Conservation (phyloP, 768 basidiomycete species). For the Tricholomella constricta region DNA sequence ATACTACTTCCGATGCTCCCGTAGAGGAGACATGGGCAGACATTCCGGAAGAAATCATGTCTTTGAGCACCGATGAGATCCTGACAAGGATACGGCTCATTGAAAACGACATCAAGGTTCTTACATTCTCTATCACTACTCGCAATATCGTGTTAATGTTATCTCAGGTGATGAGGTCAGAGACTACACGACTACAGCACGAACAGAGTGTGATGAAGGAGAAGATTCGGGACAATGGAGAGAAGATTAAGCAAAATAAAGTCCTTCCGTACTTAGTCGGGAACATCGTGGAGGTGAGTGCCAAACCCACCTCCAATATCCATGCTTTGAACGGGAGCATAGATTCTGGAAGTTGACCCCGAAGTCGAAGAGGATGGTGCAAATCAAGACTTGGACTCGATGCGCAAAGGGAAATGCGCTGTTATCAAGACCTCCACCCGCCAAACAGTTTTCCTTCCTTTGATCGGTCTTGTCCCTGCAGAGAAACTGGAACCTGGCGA, state of each 20-base stretch:
- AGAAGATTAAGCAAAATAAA: conserved; percentile 99
- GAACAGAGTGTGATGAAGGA: conserved; percentile 97
- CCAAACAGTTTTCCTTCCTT: conserved; percentile 97
- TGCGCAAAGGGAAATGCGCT: conserved; percentile 96
- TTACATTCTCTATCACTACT: conserved; percentile 8
- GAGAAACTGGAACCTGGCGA: conserved; percentile 89
- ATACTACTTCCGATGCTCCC: conserved; percentile 69
- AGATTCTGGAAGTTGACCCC: conserved; percentile 95
- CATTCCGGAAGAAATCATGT: conserved; percentile 85
- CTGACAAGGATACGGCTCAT: conserved; percentile 87
- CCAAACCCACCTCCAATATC: background rate
- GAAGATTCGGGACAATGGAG: conserved; percentile 96
- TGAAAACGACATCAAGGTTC: conserved; percentile 94
- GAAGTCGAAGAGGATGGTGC: conserved; percentile 94
- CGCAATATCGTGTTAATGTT: background rate
- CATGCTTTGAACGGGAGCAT: conserved; percentile 10
- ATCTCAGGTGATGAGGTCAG: conserved; percentile 93
- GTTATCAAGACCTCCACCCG: conserved; percentile 99
- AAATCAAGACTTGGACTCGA: conserved; percentile 93
- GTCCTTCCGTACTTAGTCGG: conserved; percentile 97
- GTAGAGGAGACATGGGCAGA: conserved; percentile 87
- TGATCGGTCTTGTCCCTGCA: conserved; percentile 95
- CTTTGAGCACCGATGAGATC: conserved; percentile 83
- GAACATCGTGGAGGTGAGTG: conserved; percentile 91
- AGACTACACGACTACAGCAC: conserved; percentile 87